Evolutionary conservation across 179 eudicot species (phyloP).

Genomic region (Actinidia chinensis): DNA sequence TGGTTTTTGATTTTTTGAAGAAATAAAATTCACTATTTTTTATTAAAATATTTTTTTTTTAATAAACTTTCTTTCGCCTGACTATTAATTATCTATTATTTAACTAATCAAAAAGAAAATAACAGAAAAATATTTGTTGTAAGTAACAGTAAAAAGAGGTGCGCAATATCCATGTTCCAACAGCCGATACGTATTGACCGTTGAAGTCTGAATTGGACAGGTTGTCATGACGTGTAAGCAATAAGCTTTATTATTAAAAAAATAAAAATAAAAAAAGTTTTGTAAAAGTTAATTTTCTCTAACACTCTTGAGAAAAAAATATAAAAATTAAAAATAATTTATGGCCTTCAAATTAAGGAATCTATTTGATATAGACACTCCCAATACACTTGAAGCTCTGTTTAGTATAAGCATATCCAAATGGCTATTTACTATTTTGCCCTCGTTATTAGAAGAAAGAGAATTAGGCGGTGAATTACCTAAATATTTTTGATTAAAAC

Average conservation of each 20-base stretch:
- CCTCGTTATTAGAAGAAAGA: not conserved
- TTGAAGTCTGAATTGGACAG: not conserved
- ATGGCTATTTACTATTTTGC: not conserved
- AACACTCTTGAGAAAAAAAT: not conserved
- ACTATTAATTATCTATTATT: too few species aligned
- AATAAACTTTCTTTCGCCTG: not conserved
- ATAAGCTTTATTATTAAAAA: not conserved
- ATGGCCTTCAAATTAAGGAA: not conserved
- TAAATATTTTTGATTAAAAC: too few species aligned
- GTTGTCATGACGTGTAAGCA: not conserved
- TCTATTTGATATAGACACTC: constrained; percentile 15
- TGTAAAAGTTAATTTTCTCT: constrained; percentile 10
- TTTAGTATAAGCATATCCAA: not conserved
- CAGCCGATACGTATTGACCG: too few species aligned
- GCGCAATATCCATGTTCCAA: not conserved
- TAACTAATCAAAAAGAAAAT: too few species aligned
- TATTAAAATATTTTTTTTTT: not conserved
- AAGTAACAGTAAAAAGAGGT: too few species aligned
- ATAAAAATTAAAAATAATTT: not conserved
- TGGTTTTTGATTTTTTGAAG: too few species aligned
- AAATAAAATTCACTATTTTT: too few species aligned
- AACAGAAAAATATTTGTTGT: too few species aligned
- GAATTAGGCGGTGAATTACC: too few species aligned
- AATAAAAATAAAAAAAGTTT: constrained; percentile 5
- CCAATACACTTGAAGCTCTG: constrained; percentile 15